Conservation (phyloP, 306 rosid genomes). For the Cicer pinnatifidum region DNA sequence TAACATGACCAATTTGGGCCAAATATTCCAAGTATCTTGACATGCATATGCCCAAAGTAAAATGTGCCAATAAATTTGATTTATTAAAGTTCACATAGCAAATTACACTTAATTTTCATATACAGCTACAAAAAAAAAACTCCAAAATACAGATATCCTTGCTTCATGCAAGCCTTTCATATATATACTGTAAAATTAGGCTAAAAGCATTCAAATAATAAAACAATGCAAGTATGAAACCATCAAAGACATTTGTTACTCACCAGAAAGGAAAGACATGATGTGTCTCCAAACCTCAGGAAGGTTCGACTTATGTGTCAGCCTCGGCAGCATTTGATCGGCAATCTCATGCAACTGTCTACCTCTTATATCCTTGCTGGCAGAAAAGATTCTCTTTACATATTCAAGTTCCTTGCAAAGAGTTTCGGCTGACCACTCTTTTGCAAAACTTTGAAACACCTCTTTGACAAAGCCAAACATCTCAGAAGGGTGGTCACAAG, state of each 20-base stretch:
- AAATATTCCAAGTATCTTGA: constrained; percentile 5
- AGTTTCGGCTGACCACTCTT: constrained; percentile 83
- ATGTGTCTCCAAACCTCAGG: constrained; percentile 74
- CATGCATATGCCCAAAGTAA: background rate
- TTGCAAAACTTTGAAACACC: constrained; percentile 87
- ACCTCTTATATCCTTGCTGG: constrained; percentile 91
- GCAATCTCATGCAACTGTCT: constrained; percentile 76
- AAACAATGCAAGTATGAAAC: constrained; percentile 4
- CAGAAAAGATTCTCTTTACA: constrained; percentile 83
- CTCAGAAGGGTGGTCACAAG: constrained; percentile 98
- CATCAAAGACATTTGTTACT: constrained; percentile 41
- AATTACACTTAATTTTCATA: background rate
- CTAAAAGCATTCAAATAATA: constrained; percentile 21
- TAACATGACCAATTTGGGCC: constrained; percentile 21
- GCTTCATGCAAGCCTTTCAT: constrained; percentile 22
- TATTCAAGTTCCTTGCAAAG: constrained; percentile 85
- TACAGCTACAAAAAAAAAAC: background rate
- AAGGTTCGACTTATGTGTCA: constrained; percentile 69
- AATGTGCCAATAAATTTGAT: background rate
- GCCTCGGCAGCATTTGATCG: constrained; percentile 67
- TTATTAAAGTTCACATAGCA: background rate
- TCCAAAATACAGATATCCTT: background rate
- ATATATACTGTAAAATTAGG: constrained; percentile 2
- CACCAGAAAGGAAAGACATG: constrained; percentile 82
- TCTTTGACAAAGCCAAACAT: constrained; percentile 99